A percentile compares a stretch with the other conserved stretches of the same genome.
phyloP scores from a whole-genome alignment of 2,329 filamentous ascomycete species.

The Diaporthe ilicicola region DNA sequence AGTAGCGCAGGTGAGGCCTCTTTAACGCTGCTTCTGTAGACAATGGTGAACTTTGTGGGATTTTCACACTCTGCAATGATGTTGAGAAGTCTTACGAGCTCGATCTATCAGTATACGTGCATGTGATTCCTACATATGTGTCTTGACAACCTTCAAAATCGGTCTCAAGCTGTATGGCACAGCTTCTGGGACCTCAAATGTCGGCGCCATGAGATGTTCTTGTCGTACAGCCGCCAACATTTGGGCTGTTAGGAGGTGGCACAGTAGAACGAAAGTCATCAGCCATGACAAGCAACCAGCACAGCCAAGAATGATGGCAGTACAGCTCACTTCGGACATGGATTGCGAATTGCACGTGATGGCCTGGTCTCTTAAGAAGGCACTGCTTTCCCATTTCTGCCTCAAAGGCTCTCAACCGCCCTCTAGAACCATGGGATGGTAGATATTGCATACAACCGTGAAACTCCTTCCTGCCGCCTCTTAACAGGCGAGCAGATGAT shows the following conservation, averaged over 20 bases:
- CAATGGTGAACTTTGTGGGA: too few species aligned
- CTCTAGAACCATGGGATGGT: background rate
- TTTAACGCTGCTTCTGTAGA: background rate
- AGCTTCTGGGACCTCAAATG: too few species aligned
- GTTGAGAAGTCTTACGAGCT: background rate
- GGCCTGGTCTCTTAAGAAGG: too few species aligned
- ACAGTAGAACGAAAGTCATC: too few species aligned
- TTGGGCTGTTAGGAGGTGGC: too few species aligned
- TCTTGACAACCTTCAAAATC: too few species aligned
- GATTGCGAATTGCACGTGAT: background rate
- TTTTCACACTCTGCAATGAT: background rate
- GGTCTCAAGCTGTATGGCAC: too few species aligned
- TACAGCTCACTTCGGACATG: background rate
- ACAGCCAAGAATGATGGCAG: background rate
- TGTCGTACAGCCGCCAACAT: too few species aligned
- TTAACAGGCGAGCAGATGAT: conserved; percentile 18
- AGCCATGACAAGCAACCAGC: background rate
- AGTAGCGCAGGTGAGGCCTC: background rate
- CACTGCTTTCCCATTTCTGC: too few species aligned
- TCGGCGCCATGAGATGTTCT: too few species aligned
- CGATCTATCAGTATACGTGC: too few species aligned
- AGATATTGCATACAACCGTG: conserved; percentile 9
- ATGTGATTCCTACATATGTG: too few species aligned
- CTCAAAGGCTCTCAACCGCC: background rate
- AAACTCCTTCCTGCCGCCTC: conserved; percentile 24